A percentile compares a stretch with the other conserved stretches of the same genome.
Evolutionary conservation across 176 grass and related monocot genomes (phyloP).

Genomic region (Elaeis guineensis): DNA sequence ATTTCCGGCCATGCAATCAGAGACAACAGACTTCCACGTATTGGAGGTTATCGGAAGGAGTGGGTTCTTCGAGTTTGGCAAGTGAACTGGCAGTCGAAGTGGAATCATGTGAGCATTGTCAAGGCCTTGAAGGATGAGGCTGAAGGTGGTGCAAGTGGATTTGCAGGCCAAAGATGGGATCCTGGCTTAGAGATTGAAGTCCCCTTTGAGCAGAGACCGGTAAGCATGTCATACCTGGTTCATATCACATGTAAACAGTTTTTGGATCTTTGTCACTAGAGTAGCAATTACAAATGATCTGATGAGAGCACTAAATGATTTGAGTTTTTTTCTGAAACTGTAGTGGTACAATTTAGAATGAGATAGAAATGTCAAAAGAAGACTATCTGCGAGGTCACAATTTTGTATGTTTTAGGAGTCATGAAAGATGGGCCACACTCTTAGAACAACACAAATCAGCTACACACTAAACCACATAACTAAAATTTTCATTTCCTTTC

Average conservation of each 20-base stretch:
- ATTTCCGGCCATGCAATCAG: constrained; percentile 29
- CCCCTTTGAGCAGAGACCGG: constrained; percentile 90
- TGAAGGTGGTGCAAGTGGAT: constrained; percentile 48
- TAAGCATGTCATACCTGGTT: constrained; percentile 9
- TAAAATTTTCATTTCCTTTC: too few species aligned
- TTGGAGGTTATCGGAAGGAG: neutral
- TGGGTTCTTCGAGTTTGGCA: neutral
- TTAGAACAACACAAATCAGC: too few species aligned
- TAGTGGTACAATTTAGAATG: too few species aligned
- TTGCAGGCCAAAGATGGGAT: constrained; percentile 67
- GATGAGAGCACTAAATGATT: neutral
- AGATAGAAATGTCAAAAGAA: too few species aligned
- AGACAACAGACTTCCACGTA: neutral
- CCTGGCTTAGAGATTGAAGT: constrained; percentile 77
- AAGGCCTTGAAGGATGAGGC: constrained; percentile 70
- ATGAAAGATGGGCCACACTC: too few species aligned
- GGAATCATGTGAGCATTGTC: constrained; percentile 19
- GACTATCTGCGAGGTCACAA: too few species aligned
- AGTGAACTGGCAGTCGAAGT: constrained; percentile 6
- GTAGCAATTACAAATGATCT: too few species aligned
- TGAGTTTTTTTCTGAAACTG: neutral
- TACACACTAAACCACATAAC: too few species aligned
- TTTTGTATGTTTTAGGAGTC: too few species aligned
- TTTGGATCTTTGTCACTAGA: too few species aligned
- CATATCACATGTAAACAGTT: neutral